These are phyloP conservation scores for Fusarium piperis DNA, from an alignment of 2,329 filamentous ascomycete genomes.

Conservation along the genomic window DNA sequence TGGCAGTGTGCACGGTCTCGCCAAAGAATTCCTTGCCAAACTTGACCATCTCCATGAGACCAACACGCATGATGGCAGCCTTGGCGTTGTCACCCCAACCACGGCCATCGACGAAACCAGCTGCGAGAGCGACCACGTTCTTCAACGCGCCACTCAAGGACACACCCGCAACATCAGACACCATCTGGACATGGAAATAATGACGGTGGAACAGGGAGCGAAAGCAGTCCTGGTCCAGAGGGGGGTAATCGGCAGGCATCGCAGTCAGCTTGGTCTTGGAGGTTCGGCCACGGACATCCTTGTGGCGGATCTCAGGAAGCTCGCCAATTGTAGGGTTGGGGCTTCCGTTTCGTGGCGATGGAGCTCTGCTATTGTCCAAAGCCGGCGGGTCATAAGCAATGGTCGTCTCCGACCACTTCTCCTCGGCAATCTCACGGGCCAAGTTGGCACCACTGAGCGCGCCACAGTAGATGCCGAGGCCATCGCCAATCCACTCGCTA, in stretches of 20 bases:
- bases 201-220: slow-evolving; percentile 91
- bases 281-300: slow-evolving; percentile 72
- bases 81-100: slow-evolving; percentile 99
- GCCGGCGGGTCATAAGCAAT: slow-evolving; percentile 94
- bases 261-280: slow-evolving; percentile 77
- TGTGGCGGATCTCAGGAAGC: slow-evolving; percentile 69
- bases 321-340: slow-evolving; percentile 61
- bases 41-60: slow-evolving; percentile 94
- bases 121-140: slow-evolving; percentile 94
- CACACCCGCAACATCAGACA: slow-evolving; percentile 94
- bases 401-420: slow-evolving; percentile 98
- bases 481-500: slow-evolving; percentile 92
- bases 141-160: slow-evolving; percentile 95
- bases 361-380: slow-evolving; percentile 80
- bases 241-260: slow-evolving; percentile 83
- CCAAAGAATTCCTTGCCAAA: slow-evolving; percentile 95
- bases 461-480: slow-evolving; percentile 94
- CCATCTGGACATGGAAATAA: slow-evolving; percentile 97
- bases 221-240: slow-evolving; percentile 85
- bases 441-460: slow-evolving; percentile 97
- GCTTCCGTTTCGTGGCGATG: slow-evolving; percentile 61
- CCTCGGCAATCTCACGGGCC: slow-evolving; percentile 90
- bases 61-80: slow-evolving; percentile 97
- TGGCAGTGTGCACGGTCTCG: slow-evolving; percentile 80
- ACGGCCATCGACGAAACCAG: slow-evolving; percentile 93